Evolutionary conservation across 2,329 filamentous ascomycete genomes (phyloP).

Genomic region (Aschersonia sp.): DNA sequence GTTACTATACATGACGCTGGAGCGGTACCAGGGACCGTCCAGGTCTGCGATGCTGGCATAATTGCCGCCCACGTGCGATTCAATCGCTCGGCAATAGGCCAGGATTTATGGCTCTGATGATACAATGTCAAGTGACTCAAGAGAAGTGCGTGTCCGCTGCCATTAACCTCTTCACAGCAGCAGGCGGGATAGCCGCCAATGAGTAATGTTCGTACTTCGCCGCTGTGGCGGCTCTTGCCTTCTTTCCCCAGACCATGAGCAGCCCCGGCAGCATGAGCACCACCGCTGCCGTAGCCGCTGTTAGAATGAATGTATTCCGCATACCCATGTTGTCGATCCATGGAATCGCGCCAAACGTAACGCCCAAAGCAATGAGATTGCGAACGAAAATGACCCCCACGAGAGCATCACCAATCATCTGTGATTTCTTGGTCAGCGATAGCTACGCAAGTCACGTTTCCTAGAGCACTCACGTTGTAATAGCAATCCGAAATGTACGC

Average conservation of each 20-base stretch:
- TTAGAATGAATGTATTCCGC: slow-evolving; percentile 7
- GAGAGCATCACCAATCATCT: slow-evolving; percentile 12
- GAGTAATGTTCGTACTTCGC: slow-evolving; percentile 2
- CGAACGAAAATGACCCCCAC: slow-evolving; percentile 10
- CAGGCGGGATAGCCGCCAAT: neutral
- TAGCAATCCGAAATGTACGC: slow-evolving; percentile 21
- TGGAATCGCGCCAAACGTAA: slow-evolving; percentile 9
- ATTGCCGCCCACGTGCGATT: too few species aligned
- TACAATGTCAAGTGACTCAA: neutral
- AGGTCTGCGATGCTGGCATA: too few species aligned
- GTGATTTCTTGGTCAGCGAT: neutral
- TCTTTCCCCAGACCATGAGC: slow-evolving; percentile 11
- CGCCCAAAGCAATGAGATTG: slow-evolving; percentile 8
- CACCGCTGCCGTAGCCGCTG: slow-evolving; percentile 2
- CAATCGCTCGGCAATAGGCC: too few species aligned
- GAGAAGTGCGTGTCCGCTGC: neutral
- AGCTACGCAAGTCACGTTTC: neutral
- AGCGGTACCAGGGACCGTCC: too few species aligned
- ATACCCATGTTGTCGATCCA: slow-evolving; percentile 10
- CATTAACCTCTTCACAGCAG: neutral
- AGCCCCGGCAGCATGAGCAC: slow-evolving; percentile 8
- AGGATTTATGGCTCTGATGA: too few species aligned
- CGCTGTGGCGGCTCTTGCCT: slow-evolving; percentile 1
- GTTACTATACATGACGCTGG: too few species aligned
- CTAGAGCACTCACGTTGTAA: slow-evolving; percentile 13